Base-by-base conservation (phyloP, 2,329 filamentous ascomycete genomes). In the Diaporthe citri region DNA sequence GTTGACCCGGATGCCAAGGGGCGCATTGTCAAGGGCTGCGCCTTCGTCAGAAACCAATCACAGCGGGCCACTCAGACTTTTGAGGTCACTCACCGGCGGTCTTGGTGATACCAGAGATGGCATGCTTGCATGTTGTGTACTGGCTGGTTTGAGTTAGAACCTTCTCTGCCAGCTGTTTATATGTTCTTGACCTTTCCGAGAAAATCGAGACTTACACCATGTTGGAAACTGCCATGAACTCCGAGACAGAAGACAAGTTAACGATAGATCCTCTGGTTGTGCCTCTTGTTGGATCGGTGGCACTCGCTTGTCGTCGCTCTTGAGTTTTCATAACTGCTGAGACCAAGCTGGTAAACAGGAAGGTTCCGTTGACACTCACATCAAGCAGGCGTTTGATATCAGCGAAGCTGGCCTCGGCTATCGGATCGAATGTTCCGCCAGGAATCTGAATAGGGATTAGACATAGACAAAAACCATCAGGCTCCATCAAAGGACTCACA, bases 121-220 rank as follows among this genome's bases (percentile, higher is more conserved):
- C 73, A 59, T 75, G 69, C 51, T 75, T 75, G 39, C 57, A 72
- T 3, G 69, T 67, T n/a, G 59, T 75, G 69, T 75, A 75, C 34
- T 75, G 57, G 4, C 71, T 72, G 34, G 0, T 31, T 52, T 4
- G 8, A 31, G 57, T 64, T 10, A 22, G 36, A 31, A 41, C 10
- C 7, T 9, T 43, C 20, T 62, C 1, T 2, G n/a, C 39, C 31
- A 1, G 4, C 34, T 41, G 34, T 8, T 36, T 7, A 13, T 28
- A 13, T 3, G 6, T 22, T 1, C 0, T 31, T 3, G 46, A 12
- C 39, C 15, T 36, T 22, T 15, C 6, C 10, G 36, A 31, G 13
- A 36, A n/a, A 36, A 10, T 13, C 3, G 10, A 34, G 28, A 39
- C 70, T 64, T 64, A 72, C 57, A 72, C 59, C 69, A 72, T 75